Base-by-base conservation (phyloP, 164 flowering plant genomes). In the Berberis vulgaris region DNA sequence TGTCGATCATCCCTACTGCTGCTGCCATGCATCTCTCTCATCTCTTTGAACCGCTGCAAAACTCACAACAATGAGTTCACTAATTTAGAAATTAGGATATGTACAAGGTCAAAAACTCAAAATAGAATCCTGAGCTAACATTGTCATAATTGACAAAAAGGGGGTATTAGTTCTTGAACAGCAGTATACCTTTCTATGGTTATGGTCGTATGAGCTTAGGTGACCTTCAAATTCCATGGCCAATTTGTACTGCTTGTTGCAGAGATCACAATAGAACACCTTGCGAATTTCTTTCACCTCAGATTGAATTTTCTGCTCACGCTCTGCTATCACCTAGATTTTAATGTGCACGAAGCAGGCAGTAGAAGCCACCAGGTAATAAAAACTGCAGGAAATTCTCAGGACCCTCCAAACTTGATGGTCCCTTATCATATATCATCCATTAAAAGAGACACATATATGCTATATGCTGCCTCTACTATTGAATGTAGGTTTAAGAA, bases 331-430 rank as follows among this genome's bases (percentile, higher is more conserved):
- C 61, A 95, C 97, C 97, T 95, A 96, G 84, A 86, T 87, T 85
- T 79, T 87, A 87, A 91, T 79, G 88, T 82, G 99, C 96, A 89
- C 86, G 86, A 91, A 91, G 97, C 87, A 76, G 98, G 99, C 94
- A 89, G 97, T 81, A 91, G 95, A 86, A 91, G 90, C 96, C 90
- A 89, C 91, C 96, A 84, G 90, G 86, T 85, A 91, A 89, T 87
- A 87, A 91, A 94, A 94, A 89, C 88, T 82, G 90, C 86, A 90
- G 73, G 83, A 89, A 89, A 88, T 81, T 85, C 90, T 83, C 91
- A 81, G 84, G 86, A 84, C 72, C 91, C 83, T 83, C 89, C 83
- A 82, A 86, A 81, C 82, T 82, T 81, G 89, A 81, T 78, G 83
- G 73, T 82, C 82, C 81, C 84, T 76, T 82, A 87, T 78, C 81